These are phyloP conservation scores for Elsinoe ampelina DNA, from an alignment of 2,329 filamentous ascomycete genomes.

Conservation along the genomic window DNA sequence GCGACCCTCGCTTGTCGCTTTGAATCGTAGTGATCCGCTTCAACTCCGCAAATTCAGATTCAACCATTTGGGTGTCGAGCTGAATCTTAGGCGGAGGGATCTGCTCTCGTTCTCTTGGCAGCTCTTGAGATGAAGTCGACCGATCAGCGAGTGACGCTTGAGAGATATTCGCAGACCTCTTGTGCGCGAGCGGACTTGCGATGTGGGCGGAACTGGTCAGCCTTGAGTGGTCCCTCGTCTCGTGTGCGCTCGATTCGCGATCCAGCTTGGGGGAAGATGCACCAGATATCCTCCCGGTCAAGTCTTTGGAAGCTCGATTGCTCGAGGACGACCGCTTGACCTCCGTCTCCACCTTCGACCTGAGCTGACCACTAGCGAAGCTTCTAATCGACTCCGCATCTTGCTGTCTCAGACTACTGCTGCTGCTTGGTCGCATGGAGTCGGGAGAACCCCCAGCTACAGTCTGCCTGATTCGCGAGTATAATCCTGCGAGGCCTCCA, in stretches of 20 bases:
- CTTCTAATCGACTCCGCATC: constrained; percentile 24
- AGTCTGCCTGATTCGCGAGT: constrained; percentile 61
- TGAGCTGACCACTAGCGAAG: constrained; percentile 8
- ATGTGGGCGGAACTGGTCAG: not conserved
- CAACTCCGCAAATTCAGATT: not conserved
- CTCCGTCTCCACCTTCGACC: not conserved
- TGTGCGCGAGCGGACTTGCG: constrained; percentile 2
- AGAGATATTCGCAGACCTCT: not conserved
- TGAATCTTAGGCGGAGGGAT: constrained; percentile 5
- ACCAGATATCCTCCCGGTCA: constrained; percentile 5
- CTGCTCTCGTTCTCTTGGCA: not conserved
- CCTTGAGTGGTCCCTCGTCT: not conserved
- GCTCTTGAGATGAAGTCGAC: not conserved
- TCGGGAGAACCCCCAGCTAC: constrained; percentile 35
- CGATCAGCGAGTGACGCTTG: not conserved
- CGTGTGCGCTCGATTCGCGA: not conserved
- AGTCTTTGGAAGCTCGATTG: constrained; percentile 1
- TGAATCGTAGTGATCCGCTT: not conserved
- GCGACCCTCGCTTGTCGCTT: not conserved
- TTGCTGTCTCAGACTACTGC: constrained; percentile 19
- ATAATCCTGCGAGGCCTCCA: constrained; percentile 64
- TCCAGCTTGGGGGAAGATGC: constrained; percentile 1
- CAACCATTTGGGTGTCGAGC: not conserved
- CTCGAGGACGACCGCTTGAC: constrained; percentile 9
- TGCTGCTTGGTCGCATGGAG: constrained; percentile 60